phyloP scores from a whole-genome alignment of 768 basidiomycete species.

The Auriscalpium vulgare region DNA sequence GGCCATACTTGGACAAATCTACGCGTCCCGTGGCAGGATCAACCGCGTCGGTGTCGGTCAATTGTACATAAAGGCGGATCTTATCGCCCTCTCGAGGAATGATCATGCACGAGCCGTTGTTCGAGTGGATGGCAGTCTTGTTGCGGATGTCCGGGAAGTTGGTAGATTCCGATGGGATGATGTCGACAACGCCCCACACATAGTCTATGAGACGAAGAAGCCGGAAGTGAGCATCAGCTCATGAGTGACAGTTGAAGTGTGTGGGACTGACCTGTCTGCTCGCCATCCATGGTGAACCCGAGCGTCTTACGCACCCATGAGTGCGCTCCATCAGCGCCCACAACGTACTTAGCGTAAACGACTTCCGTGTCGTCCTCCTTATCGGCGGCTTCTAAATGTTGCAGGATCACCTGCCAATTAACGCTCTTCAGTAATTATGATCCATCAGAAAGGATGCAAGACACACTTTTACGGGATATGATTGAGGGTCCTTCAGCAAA shows the following conservation, averaged over 20 bases:
- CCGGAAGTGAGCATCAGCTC: neutral
- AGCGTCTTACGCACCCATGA: constrained; percentile 73
- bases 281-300: constrained; percentile 66
- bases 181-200: constrained; percentile 77
- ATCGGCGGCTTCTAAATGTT: constrained; percentile 27
- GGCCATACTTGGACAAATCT: constrained; percentile 30
- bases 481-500: constrained; percentile 32
- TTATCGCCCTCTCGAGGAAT: constrained; percentile 43
- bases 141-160: constrained; percentile 50
- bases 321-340: constrained; percentile 77
- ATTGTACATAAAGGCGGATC: constrained; percentile 45
- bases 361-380: constrained; percentile 40
- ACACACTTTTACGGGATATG: constrained; percentile 27
- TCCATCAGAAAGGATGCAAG: neutral
- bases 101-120: constrained; percentile 40
- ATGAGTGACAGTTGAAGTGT: no score
- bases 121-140: constrained; percentile 41
- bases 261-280: constrained; percentile 39
- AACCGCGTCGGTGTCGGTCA: constrained; percentile 31
- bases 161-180: constrained; percentile 32
- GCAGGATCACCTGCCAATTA: constrained; percentile 37
- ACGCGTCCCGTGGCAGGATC: constrained; percentile 32
- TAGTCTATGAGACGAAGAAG: constrained; percentile 35
- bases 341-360: constrained; percentile 64
- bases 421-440: neutral